Conservation (phyloP, 192 early-diverging fungal species). For the Backusella parvicylindrica region DNA sequence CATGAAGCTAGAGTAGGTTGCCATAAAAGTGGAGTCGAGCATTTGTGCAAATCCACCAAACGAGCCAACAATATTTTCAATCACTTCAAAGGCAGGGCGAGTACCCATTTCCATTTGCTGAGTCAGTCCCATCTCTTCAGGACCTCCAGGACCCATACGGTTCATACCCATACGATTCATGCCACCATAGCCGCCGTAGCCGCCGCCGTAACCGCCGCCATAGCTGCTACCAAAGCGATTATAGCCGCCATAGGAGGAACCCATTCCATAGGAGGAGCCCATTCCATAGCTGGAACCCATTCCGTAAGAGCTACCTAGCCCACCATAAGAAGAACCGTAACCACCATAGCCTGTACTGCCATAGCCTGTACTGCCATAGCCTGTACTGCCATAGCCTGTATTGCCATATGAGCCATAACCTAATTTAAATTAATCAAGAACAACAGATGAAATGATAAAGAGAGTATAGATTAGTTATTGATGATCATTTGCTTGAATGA, state of each 20-base stretch:
- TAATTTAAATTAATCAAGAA: constrained; percentile 2
- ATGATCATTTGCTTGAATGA: neutral
- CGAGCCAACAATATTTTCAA: constrained; percentile 90
- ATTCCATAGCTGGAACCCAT: constrained; percentile 18
- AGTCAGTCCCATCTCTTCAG: constrained; percentile 66
- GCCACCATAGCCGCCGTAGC: constrained; percentile 33
- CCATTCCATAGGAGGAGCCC: constrained; percentile 51
- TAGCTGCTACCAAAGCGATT: constrained; percentile 32
- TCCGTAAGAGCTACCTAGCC: constrained; percentile 41
- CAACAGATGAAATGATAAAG: neutral
- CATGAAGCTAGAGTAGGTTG: constrained; percentile 91
- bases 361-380: constrained; percentile 33
- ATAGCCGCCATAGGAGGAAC: constrained; percentile 29
- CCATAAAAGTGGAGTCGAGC: constrained; percentile 97
- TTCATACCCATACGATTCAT: constrained; percentile 37
- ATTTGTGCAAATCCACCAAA: constrained; percentile 98
- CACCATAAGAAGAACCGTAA: constrained; percentile 29
- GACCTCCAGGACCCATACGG: constrained; percentile 38
- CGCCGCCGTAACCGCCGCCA: constrained; percentile 40
- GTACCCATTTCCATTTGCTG: constrained; percentile 88
- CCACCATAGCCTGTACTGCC: constrained; percentile 16
- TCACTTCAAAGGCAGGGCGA: constrained; percentile 86
- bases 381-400: constrained; percentile 34
- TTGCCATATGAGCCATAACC: constrained; percentile 29
- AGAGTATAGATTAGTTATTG: neutral